Evolutionary conservation across 2,329 filamentous ascomycete genomes (phyloP).

Genomic region (Hypoxylon sp.): DNA sequence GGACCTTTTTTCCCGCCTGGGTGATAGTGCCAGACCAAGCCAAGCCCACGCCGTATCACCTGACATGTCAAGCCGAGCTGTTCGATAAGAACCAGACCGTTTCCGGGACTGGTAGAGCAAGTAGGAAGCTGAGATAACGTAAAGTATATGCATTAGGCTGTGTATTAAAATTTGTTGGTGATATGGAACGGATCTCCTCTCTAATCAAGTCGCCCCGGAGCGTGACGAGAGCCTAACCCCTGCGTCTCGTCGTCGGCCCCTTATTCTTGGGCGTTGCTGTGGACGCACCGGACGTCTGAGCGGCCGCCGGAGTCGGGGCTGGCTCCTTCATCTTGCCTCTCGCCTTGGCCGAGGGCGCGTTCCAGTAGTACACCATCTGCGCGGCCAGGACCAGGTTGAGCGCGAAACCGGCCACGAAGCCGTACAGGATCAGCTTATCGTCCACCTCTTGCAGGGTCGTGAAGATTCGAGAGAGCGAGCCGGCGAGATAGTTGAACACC

Average conservation of each 20-base stretch:
- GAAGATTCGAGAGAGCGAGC: constrained; percentile 93
- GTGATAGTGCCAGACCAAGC: constrained; percentile 27
- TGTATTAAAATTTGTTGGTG: constrained; percentile 26
- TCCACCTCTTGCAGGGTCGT: constrained; percentile 97
- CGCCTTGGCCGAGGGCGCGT: constrained; percentile 61
- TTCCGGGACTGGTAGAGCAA: constrained; percentile 22
- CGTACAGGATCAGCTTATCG: constrained; percentile 94
- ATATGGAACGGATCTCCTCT: constrained; percentile 17
- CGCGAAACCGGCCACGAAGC: constrained; percentile 89
- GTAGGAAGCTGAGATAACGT: constrained; percentile 19
- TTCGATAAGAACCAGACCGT: constrained; percentile 23
- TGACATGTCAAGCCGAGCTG: constrained; percentile 25
- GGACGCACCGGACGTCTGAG: constrained; percentile 39
- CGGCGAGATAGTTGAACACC: constrained; percentile 98
- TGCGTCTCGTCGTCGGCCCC: constrained; percentile 53
- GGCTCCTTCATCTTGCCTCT: constrained; percentile 52
- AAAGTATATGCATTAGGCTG: too few relatives aligned
- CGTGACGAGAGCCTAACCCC: constrained; percentile 44
- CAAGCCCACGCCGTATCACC: constrained; percentile 26
- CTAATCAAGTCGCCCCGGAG: constrained; percentile 7
- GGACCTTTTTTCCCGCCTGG: not conserved
- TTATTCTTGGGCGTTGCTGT: constrained; percentile 48
- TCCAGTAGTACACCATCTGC: constrained; percentile 99
- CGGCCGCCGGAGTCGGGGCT: constrained; percentile 31
- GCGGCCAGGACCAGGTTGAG: constrained; percentile 85